Conservation (phyloP, 805 yeast genomes). For the Saccharomycopsis lassenensis region DNA sequence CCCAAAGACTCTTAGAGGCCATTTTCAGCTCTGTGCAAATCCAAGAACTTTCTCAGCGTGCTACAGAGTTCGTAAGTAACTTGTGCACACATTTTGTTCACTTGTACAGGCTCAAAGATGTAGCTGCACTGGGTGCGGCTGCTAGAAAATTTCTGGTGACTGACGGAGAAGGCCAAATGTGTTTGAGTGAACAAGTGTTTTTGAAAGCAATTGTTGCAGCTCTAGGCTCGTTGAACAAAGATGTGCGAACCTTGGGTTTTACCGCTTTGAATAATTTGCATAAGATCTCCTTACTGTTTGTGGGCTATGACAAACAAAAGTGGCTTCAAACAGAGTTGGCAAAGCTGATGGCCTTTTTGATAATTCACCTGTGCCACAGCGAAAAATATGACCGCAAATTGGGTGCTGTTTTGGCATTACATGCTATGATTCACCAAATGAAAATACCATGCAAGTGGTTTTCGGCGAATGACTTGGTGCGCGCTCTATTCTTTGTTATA, state of each 20-base stretch:
- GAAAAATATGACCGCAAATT: conserved; percentile 76
- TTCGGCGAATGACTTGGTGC: conserved; percentile 69
- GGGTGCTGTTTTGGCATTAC: conserved; percentile 81
- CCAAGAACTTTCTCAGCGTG: conserved; percentile 61
- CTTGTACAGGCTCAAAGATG: conserved; percentile 63
- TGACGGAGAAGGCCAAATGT: conserved; percentile 68
- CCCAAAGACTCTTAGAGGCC: conserved; percentile 54
- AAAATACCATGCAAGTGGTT: conserved; percentile 65
- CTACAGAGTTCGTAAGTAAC: conserved; percentile 47
- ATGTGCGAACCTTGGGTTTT: conserved; percentile 63
- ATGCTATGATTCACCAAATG: conserved; percentile 58
- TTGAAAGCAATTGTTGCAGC: conserved; percentile 71
- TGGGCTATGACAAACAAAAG: too few species aligned
- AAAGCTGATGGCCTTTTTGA: conserved; percentile 63
- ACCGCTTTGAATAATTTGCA: conserved; percentile 53
- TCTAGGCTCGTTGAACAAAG: conserved; percentile 61
- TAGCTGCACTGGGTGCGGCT: conserved; percentile 55
- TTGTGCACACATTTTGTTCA: conserved; percentile 72
- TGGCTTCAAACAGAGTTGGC: too few species aligned
- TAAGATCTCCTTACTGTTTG: conserved; percentile 47
- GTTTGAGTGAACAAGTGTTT: conserved; percentile 57
- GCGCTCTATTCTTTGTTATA: conserved; percentile 80
- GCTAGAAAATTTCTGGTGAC: conserved; percentile 62
- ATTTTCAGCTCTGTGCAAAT: conserved; percentile 69
- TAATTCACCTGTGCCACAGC: conserved; percentile 85